phyloP scores from a whole-genome alignment of 345 rosid species.

The Populus simonii region DNA sequence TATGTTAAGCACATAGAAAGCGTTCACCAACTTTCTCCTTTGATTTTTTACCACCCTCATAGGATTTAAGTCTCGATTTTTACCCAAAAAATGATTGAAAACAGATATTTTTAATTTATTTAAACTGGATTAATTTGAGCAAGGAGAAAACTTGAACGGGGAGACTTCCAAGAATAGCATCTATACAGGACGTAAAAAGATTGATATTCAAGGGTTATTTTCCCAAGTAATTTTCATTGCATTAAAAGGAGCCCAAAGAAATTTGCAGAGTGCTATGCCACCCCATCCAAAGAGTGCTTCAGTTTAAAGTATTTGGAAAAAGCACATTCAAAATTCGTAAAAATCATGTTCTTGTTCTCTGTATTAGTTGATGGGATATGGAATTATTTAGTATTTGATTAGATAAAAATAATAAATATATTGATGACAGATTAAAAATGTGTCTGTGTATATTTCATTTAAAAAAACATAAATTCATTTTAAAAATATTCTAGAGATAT shows the following conservation, averaged over 20 bases:
- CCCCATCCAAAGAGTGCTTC: background rate
- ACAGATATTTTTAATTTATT: background rate
- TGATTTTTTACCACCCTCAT: no score
- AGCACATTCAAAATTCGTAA: background rate
- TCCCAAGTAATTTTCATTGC: conserved; percentile 18
- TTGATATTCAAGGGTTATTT: conserved; percentile 13
- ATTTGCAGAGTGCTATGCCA: conserved; percentile 7
- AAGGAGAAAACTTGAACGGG: background rate
- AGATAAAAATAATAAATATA: no score
- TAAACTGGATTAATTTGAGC: background rate
- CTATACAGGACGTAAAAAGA: conserved; percentile 11
- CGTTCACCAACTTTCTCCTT: no score
- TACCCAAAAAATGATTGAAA: background rate
- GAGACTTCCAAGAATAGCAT: conserved; percentile 17
- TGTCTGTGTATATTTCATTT: no score
- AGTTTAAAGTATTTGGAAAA: conserved; percentile 10
- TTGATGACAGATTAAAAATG: no score
- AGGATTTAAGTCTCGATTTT: no score
- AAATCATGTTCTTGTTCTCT: background rate
- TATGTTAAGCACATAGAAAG: no score
- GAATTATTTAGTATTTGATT: background rate
- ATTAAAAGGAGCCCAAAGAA: conserved; percentile 29
- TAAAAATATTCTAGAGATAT: no score
- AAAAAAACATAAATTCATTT: no score
- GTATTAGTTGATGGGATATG: background rate